Base-by-base conservation (phyloP, 2,329 filamentous ascomycete species). In the Bipolaris oryzae region DNA sequence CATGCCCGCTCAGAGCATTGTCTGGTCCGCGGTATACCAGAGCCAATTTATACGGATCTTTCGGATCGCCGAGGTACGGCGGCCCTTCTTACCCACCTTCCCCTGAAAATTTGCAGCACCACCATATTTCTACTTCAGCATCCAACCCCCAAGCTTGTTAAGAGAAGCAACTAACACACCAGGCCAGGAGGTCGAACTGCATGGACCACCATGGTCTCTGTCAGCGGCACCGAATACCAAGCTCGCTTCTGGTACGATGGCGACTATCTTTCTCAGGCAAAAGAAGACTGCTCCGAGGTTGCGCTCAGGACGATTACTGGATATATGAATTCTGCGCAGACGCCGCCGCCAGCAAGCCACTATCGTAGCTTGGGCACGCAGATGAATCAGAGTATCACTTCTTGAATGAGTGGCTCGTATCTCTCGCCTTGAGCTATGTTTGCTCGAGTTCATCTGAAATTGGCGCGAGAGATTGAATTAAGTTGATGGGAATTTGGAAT, bases 191-290 rank as follows among this genome's bases (percentile, higher is more conserved):
- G 74, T 37, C 68, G 75, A 11, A 77, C 75, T 6, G 75, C 75
- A 13, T 77, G 75, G 75, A 71, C 69, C 20, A 71, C 68, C 48
- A 58, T 72, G 37, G 69, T 67, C 13, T 47, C 61, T 10, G 55
- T 75, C 48, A 66, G 69, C n/a, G 68, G 66, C 28, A 56, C 33
- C 13, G 59, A 63, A 1, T 73, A 71, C 43, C 55, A 64, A 6
- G 75, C 75, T 4, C 66, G 68, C n/a, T 77, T 70, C 57, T 76
- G 70, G 71, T 77, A 77, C 59, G 73, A 76, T 50, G 72, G 72
- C 7, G 55, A 58, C 13, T 72, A 69, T 43, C 58, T 72, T 16
- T 65, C 67, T 11, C 70, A 75, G 53, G 73, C 75, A 7, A 70
- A 71, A 39, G 73, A 77, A 48, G 75, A 77, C 48, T 70, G 72